Conservation (phyloP, 129 eudicot species). For the Artemisia argyi region DNA sequence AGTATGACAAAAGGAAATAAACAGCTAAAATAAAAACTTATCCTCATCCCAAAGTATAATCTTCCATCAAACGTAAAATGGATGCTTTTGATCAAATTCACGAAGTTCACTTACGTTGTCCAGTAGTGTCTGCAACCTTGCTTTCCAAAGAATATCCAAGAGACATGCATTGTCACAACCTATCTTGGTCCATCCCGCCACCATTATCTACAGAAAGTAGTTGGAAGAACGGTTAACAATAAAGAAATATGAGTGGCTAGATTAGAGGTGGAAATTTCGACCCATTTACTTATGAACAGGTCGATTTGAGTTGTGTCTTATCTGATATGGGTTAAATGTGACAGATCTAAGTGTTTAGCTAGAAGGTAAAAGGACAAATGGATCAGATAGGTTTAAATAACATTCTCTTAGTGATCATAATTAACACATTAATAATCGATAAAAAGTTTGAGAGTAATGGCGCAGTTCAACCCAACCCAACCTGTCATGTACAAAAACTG, state of each 20-base stretch:
- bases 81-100: background rate
- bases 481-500: too few species aligned
- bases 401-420: too few species aligned
- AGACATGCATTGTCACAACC: constrained; percentile 96
- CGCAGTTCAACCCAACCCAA: too few species aligned
- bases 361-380: too few species aligned
- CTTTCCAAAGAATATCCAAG: constrained; percentile 90
- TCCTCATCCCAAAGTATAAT: background rate
- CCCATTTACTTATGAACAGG: too few species aligned
- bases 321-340: too few species aligned
- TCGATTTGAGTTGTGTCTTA: too few species aligned
- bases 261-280: background rate
- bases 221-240: constrained; percentile 7
- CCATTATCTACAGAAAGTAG: constrained; percentile 63
- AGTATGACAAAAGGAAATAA: constrained; percentile 16
- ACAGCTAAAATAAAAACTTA: background rate
- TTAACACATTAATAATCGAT: too few species aligned
- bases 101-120: constrained; percentile 64
- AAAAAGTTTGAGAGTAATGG: too few species aligned
- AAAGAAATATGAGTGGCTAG: background rate
- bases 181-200: constrained; percentile 91
- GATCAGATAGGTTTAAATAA: too few species aligned
- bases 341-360: too few species aligned
- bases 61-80: background rate
- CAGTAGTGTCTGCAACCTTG: constrained; percentile 72